Percentiles rank a stretch among this genome's conserved stretches.
Conservation (phyloP, 2,329 filamentous ascomycete species). For the Scedosporium apiospermum region DNA sequence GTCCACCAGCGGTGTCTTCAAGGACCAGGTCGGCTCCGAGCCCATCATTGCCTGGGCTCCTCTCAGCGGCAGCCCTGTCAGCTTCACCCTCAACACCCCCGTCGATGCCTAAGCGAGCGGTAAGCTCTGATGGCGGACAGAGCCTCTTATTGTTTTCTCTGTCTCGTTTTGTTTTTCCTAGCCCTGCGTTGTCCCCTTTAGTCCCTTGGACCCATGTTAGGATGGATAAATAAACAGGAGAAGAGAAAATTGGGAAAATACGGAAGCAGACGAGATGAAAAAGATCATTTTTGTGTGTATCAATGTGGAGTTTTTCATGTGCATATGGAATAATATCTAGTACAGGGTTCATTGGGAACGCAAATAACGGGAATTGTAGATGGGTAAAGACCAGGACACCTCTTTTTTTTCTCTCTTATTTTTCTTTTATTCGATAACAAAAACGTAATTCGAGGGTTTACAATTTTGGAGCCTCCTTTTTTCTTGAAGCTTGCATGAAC, state of each 20-base stretch:
- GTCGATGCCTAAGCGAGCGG: background rate
- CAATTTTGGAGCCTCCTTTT: background rate
- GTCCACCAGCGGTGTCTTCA: conserved; percentile 28
- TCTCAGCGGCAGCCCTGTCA: conserved; percentile 32
- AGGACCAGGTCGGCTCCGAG: conserved; percentile 44
- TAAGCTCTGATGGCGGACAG: background rate
- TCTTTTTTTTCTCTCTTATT: background rate
- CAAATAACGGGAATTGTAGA: background rate
- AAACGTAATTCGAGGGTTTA: background rate
- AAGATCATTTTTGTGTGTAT: background rate
- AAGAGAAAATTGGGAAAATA: background rate
- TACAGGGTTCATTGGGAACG: background rate
- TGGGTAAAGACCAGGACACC: background rate
- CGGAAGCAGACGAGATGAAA: background rate
- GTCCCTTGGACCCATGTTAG: background rate
- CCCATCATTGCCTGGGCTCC: conserved; percentile 40
- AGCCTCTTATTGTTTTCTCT: background rate
- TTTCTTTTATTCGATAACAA: background rate
- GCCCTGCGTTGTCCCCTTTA: no score
- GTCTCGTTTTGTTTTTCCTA: background rate
- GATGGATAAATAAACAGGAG: background rate
- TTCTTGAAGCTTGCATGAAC: background rate
- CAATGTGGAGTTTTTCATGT: background rate
- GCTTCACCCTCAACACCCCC: conserved; percentile 20
- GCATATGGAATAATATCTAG: background rate